Base-by-base conservation (phyloP, 2,329 filamentous ascomycete genomes). In the Nannizzia gypsea region DNA sequence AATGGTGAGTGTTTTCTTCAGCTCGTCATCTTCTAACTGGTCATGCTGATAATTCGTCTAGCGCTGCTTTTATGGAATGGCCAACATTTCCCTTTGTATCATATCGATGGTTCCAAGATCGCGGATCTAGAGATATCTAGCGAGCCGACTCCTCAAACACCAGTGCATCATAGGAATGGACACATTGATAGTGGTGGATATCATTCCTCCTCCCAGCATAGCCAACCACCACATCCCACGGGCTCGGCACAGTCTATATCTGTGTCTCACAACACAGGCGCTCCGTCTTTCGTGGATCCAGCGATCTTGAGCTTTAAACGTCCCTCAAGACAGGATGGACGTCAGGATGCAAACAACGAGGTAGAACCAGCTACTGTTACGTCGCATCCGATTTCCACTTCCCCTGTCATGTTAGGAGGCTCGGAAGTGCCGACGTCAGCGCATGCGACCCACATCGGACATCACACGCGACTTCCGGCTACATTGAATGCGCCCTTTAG, bases 271-370 rank as follows among this genome's bases (percentile, higher is more conserved):
- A 38, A 68, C 60, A 65, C 26, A 8, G 70, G 22, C 57, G 28
- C 63, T 36, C 20, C 56, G n/a, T 52, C 59, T 28, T 90, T 93
- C 67, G 80, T 86, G n/a, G 89, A 95, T 67, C 89, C 89, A 9
- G 89, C 89, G 2, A 95, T 95, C 59, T 70, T 95, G 52, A 90
- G 88, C 69, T 81, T 89, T 69, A 69, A 69, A 34, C 71, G 68
- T 59, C 66, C 69, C 42, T 72, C 76, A 8, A 73, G 71, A 62
- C 68, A 70, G 9, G 26, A 20, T 56, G 28, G 11, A 24, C 50
- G 31, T 13, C 28, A 46, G 9, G 44, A 46, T 46, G 22, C 22
- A 24, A n/a, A 28, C 24, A 56, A 31, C 9, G 54, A 38, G 13
- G 34, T 52, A 28, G 38, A 58, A 9, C 20, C 36, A n/a, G 17